Evolutionary conservation across 2,329 filamentous ascomycete genomes (phyloP), one percentile per base, ranked within the genome.

Genomic region (Dothideomycetes sp.): DNA sequence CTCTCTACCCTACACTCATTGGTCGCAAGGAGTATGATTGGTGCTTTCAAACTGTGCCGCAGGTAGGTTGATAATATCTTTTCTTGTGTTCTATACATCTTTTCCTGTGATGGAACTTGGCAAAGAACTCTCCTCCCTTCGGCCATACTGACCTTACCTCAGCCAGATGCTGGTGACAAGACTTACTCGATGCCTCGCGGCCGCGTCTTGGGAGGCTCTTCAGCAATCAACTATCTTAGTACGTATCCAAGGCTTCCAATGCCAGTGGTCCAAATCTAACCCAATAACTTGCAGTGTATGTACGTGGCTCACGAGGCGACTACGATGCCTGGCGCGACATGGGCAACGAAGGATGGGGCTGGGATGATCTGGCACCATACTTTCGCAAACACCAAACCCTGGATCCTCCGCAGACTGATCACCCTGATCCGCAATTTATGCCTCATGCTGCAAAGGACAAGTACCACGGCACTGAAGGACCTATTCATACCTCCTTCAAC

Each of bases 161-260:
- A 27, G 22, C 22, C 7, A 27, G 22, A 27, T 12, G 51, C 50
- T 3, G 46, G 49, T 2, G 46, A 47, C 16, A 57, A 56, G 37
- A 49, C 40, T 2, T 52, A 53, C 38, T 47, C 48, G 7, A 50
- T 50, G 48, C 56, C 60, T 3, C 51, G 61, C 15, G 62, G 62
- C 3, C 59, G 57, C 32, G 51, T 56, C 1, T 49, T 65, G 1
- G 62, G 63, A 10, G 62, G 62, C 0, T 56, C 53, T 16, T 57
- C 51, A 17, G 60, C 54, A 0, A 63, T 65, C 34, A 67, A 66
- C 39, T 61, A 60, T 37, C 36, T 56, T 5, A 55, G n/a, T n/a
- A n/a, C n/a, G n/a, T n/a, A n/a, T n/a, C n/a, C n/a, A n/a, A n/a
- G 31, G n/a, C n/a, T n/a, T n/a, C n/a, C n/a, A n/a, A n/a, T n/a